Conservation (phyloP, 1,284 basidiomycete genomes). For the Fomes fomentarius region DNA sequence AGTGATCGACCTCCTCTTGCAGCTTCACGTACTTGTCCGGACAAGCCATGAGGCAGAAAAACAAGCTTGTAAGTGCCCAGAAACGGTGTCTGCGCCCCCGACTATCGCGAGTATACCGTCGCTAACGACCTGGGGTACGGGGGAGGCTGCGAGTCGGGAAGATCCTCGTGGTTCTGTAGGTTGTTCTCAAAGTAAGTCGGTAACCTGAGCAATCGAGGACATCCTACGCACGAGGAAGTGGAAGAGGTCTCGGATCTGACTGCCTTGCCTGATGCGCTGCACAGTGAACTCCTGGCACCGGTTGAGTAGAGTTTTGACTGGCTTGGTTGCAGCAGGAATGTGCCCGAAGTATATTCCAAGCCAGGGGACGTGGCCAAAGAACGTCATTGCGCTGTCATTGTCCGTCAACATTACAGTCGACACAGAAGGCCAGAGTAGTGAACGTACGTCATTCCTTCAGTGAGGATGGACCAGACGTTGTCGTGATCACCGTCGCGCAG, state of each 20-base stretch:
- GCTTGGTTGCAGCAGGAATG: conserved; percentile 6
- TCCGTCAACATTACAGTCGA: background rate
- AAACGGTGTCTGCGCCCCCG: conserved; percentile 38
- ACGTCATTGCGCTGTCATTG: conserved; percentile 3
- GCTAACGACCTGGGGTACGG: conserved; percentile 18
- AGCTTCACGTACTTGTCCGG: no score
- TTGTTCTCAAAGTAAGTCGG: no score
- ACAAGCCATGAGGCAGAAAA: no score
- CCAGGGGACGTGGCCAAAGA: conserved; percentile 25
- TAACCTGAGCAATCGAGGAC: no score
- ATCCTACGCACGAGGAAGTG: conserved; percentile 25
- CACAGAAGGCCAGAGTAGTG: background rate
- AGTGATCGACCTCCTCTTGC: no score
- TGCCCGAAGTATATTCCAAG: conserved; percentile 14
- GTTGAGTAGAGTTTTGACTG: conserved; percentile 4
- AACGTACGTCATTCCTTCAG: conserved; percentile 16
- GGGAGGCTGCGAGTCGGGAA: conserved; percentile 9
- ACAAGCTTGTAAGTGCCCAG: conserved; percentile 23
- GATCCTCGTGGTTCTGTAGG: conserved; percentile 26
- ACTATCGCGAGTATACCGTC: conserved; percentile 26
- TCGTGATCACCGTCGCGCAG: conserved; percentile 23
- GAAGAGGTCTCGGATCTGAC: conserved; percentile 23
- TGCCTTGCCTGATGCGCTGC: conserved; percentile 5
- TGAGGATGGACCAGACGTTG: conserved; percentile 11
- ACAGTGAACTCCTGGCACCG: background rate